These are phyloP conservation scores for Magnolia officinalis DNA, from an alignment of 164 flowering plant species.

Conservation along the genomic window DNA sequence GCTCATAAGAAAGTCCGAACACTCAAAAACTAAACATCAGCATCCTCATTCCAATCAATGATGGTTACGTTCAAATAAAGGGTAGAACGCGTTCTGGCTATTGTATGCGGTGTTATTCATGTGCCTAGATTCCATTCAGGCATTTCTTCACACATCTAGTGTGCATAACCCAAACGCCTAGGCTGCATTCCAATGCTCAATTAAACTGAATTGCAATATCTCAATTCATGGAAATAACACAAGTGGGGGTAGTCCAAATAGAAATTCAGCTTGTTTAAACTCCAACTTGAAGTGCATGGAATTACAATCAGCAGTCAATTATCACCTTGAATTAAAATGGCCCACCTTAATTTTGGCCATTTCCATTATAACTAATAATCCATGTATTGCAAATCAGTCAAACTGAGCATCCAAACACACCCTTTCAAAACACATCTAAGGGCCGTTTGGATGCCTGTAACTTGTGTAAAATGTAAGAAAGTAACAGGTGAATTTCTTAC, in stretches of 20 bases:
- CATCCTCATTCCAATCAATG: too few species aligned
- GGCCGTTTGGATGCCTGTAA: neutral
- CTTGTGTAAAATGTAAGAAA: neutral
- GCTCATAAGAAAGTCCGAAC: neutral
- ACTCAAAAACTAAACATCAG: neutral
- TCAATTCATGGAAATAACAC: neutral
- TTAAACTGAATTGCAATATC: neutral
- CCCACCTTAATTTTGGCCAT: neutral
- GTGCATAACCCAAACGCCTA: neutral
- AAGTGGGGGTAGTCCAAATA: neutral
- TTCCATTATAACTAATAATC: neutral
- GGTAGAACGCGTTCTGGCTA: neutral
- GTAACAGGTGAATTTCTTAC: too few species aligned
- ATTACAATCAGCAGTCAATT: too few species aligned
- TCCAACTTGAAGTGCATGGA: too few species aligned
- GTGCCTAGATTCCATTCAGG: neutral
- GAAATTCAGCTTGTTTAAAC: neutral
- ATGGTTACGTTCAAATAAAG: neutral
- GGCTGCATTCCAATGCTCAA: neutral
- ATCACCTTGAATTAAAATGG: too few species aligned
- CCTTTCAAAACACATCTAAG: neutral
- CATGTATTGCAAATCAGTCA: neutral
- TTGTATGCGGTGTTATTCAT: neutral
- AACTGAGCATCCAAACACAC: neutral
- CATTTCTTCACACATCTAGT: slow-evolving; percentile 2